Evolutionary conservation across 345 rosid genomes (phyloP), one percentile per base, ranked within the genome.

Genomic region (Eucalyptus melliodora): DNA sequence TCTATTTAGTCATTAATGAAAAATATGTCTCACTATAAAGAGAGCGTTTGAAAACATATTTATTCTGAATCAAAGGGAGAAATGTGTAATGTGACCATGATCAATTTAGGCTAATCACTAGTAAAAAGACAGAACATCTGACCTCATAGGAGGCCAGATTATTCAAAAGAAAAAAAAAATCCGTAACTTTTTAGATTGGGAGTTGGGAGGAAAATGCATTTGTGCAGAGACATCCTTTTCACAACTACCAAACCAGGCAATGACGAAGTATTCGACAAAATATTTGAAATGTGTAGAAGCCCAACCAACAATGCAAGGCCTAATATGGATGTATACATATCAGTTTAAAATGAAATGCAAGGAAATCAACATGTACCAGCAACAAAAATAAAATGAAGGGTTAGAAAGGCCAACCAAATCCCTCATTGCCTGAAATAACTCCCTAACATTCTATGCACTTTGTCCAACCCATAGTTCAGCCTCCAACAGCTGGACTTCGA

Each of bases 401-500:
- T 67, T 85, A 88, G 86, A 65, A 67, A 87, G 93, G 89, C 91
- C 91, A 91, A 97, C 99, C 98, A 97, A 89, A 91, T 96, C 98
- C 92, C 98, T 96, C 44, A 98, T 98, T 85, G 98, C 95, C 92
- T 96, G 98, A 93, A 97, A 97, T 93, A 97, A 95, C 93, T 96
- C 98, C 92, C 98, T 95, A 91, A 96, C 96, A 92, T 97, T 97
- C 14, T 97, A 96, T 85, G 99, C 99, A 93, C 99, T 95, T 93
- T 97, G 99, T 88, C 99, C 99, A 92, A 97, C 98, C 99, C 98
- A 97, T 59, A 96, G 91, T 62, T 98, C 99, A 90, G 97, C 98
- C 93, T 97, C 98, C 94, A 97, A 92, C 91, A 96, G 97, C 91
- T 96, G 97, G 86, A 97, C 98, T 92, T 94, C 91, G 88, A 97